Evolutionary conservation across 805 yeast species (phyloP), one percentile per base, ranked within the genome.

Genomic region (Wickerhamomyces chambardii): DNA sequence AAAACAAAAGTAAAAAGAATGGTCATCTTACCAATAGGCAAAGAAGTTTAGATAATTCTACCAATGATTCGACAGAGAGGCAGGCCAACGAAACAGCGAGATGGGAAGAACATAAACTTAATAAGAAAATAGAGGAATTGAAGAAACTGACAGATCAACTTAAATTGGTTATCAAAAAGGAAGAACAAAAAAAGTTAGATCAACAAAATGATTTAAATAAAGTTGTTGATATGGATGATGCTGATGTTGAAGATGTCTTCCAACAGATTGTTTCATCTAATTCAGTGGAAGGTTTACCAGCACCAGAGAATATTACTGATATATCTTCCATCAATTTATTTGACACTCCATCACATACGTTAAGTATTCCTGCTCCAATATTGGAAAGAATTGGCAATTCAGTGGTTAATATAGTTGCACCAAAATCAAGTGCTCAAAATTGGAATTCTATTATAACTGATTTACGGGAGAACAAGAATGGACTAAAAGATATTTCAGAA

Each of bases 341-440:
- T 29, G 42, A 51, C 31, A 25, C 30, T 8, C 55, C 55, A 1
- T 52, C 57, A 14, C 34, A 35, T 14, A 50, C 51, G 2, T 41
- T 45, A 16, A 18, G 45, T 4, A 29, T 70, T 3, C 72, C 74
- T 1, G 46, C 43, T 1, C 22, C 55, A 0, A 52, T 71, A 7
- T 39, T 53, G 12, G 58, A 55, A 3, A 56, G 56, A 32, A 46
- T 72, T 5, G 75, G 73, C 0, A 57, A 65, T 17, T 54, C 71
- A 0, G 53, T 64, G 1, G 58, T 52, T 32, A 58, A 55, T 44
- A 51, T 71, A 28, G 63, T 65, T 1, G 56, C 64, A 8, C 59
- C 58, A 39, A 55, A 59, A 5, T 42, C 7, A 12, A 5, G 6
- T 6, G 27, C 54, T 33, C 70, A 66, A 39, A 61, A 70, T 42